These are phyloP conservation scores for Canna indica DNA, from an alignment of 176 grass and related monocot genomes.

Conservation along the genomic window DNA sequence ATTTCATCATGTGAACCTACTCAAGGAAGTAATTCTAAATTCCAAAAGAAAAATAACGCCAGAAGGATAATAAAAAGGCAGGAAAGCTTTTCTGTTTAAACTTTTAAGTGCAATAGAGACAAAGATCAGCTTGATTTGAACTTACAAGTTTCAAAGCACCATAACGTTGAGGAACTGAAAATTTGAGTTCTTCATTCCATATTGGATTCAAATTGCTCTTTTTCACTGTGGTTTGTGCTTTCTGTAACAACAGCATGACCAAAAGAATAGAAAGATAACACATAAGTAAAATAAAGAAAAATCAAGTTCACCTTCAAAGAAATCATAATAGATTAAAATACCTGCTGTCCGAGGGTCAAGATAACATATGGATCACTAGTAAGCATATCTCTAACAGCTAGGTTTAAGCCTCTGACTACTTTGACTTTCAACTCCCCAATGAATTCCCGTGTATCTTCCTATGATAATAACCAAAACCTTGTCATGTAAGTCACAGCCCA, in stretches of 20 bases:
- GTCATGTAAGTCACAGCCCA: not conserved
- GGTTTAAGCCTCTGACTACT: constrained; percentile 66
- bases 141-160: constrained; percentile 94
- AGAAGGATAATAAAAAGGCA: not conserved
- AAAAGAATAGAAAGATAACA: not conserved
- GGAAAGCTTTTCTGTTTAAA: not conserved
- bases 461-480: constrained; percentile 25
- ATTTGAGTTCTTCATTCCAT: constrained; percentile 89
- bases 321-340: constrained; percentile 17
- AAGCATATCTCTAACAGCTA: constrained; percentile 86
- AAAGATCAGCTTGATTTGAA: not conserved
- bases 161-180: constrained; percentile 74
- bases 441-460: constrained; percentile 79
- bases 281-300: not conserved
- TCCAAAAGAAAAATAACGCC: not conserved
- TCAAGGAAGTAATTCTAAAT: not conserved
- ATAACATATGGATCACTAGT: constrained; percentile 96
- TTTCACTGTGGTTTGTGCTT: constrained; percentile 69
- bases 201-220: constrained; percentile 80
- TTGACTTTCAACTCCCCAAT: constrained; percentile 72
- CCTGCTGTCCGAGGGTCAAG: constrained; percentile 64
- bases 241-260: constrained; percentile 42
- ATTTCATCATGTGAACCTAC: not conserved
- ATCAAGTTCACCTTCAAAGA: not conserved
- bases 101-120: not conserved